Evolutionary conservation across 768 basidiomycete species (phyloP).

Genomic region (Sistotremastrum niveocremeum): DNA sequence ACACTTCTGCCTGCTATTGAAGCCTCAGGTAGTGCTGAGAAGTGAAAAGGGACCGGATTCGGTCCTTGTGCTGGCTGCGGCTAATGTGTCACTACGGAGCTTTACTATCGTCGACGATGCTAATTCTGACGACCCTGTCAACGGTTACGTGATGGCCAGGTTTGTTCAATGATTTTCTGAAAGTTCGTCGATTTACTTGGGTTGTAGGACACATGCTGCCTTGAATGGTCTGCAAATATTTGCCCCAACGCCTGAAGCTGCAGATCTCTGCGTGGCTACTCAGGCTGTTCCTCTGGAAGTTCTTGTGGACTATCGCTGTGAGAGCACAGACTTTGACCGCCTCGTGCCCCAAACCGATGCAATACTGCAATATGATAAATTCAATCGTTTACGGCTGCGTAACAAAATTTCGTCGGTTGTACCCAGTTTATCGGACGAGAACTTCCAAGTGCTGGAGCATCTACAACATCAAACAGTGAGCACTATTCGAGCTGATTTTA

Average conservation of each 20-base stretch:
- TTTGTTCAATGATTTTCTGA: slow-evolving; percentile 18
- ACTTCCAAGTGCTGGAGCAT: slow-evolving; percentile 27
- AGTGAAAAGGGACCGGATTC: slow-evolving; percentile 43
- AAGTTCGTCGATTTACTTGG: not conserved
- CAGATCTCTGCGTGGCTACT: not conserved
- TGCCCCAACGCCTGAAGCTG: slow-evolving; percentile 36
- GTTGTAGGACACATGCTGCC: slow-evolving; percentile 56
- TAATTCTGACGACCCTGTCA: slow-evolving; percentile 70
- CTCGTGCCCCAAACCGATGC: slow-evolving; percentile 83
- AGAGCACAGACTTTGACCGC: slow-evolving; percentile 73
- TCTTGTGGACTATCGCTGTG: slow-evolving; percentile 71
- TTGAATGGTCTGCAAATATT: slow-evolving; percentile 81
- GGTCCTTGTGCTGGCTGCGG: slow-evolving; percentile 61
- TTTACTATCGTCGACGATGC: slow-evolving; percentile 72
- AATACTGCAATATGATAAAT: slow-evolving; percentile 81
- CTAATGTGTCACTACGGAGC: slow-evolving; percentile 64
- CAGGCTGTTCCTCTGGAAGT: slow-evolving; percentile 74
- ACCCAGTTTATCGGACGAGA: slow-evolving; percentile 22
- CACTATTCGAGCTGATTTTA: slow-evolving; percentile 2
- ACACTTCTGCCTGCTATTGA: slow-evolving; percentile 75
- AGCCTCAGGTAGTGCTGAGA: slow-evolving; percentile 77
- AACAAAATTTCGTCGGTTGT: slow-evolving; percentile 47
- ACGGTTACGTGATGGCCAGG: slow-evolving; percentile 78
- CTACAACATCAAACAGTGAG: slow-evolving; percentile 52
- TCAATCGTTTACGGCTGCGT: slow-evolving; percentile 78